Percentiles rank a stretch among this genome's conserved stretches.
These are phyloP conservation scores for Discostella pseudostelligera DNA, from an alignment of 108 stramenopile genomes.

Conservation along the genomic window DNA sequence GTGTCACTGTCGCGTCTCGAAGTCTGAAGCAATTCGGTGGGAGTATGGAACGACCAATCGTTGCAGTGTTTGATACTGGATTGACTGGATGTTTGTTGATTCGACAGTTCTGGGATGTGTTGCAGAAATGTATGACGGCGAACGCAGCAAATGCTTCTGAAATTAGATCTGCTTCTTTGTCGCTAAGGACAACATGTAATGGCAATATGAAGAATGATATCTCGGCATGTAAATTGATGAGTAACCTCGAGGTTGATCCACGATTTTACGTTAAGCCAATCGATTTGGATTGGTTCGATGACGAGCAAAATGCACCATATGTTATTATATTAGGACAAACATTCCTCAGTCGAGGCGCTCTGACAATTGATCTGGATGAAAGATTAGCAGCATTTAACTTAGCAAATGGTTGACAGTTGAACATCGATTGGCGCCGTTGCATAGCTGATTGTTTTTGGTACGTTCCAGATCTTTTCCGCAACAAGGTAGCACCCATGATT, in stretches of 20 bases:
- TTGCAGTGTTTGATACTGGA: constrained; percentile 48
- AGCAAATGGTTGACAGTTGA: not conserved
- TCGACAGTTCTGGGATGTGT: constrained; percentile 30
- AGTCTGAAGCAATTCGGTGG: constrained; percentile 8
- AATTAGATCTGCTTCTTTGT: constrained; percentile 21
- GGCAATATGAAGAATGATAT: not conserved
- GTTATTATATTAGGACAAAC: constrained; percentile 47
- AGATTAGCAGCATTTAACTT: constrained; percentile 29
- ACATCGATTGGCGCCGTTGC: not conserved
- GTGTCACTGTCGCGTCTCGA: constrained; percentile 4
- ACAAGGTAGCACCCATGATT: not conserved
- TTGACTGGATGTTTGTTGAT: constrained; percentile 40
- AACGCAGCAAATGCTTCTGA: not conserved
- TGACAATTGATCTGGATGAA: constrained; percentile 41
- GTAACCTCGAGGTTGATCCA: constrained; percentile 26
- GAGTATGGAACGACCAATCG: constrained; percentile 32
- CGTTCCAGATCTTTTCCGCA: constrained; percentile 31
- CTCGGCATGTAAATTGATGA: constrained; percentile 15
- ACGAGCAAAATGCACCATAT: constrained; percentile 29
- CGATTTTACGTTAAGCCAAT: constrained; percentile 36
- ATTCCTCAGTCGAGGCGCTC: constrained; percentile 35
- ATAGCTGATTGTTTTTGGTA: not conserved
- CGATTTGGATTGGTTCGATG: constrained; percentile 51
- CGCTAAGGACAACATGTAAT: not conserved
- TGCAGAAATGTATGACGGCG: constrained; percentile 18